Evolutionary conservation across 768 basidiomycete species (phyloP), one percentile per base, ranked within the genome.

Genomic region (Boletus sp.): DNA sequence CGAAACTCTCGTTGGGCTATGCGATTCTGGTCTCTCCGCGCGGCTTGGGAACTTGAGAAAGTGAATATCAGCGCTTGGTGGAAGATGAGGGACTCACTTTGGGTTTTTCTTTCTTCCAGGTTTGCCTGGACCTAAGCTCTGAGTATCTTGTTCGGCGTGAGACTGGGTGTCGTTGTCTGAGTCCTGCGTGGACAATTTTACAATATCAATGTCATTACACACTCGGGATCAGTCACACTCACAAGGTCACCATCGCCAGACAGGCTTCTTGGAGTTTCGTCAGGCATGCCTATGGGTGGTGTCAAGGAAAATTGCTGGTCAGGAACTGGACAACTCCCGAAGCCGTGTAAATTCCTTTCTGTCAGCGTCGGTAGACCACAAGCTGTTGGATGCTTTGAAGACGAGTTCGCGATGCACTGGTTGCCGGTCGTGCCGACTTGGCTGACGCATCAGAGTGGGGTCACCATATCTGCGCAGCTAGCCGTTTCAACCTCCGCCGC

Each of bases 1-100:
- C 94, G 84, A 67, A 96, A 97, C 70, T 97, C 94, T 17, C 94
- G 83, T 69, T 96, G 94, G 2, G 94, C 94, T 52, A 96, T 93
- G 51, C 91, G 83, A 68, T 94, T 94, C 70, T 94, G 91, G 75
- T 94, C 91, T 62, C 91, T 83, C 64, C 91, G 77, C 14, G 92
- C 90, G 35, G 91, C 90, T 74, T 93, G 92, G 20, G 91, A 94
- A 75, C 91, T 94, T 52, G 61, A 54, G 42, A 42, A 20, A 29
- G 54, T 63, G 17, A 61, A 47, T n/a, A 61, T 49, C 61, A 63
- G 61, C 59, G 60, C 52, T 39, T 12, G 32, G 44, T 33, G 42
- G 36, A 32, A 41, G 51, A 62, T 5, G 18, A 28, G 39, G 10
- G 47, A 73, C 82, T 58, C 63, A 90, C 91, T 92, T 92, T 63